Evolutionary conservation across 2,329 filamentous ascomycete species (phyloP).

Genomic region (Penicillium sp.): DNA sequence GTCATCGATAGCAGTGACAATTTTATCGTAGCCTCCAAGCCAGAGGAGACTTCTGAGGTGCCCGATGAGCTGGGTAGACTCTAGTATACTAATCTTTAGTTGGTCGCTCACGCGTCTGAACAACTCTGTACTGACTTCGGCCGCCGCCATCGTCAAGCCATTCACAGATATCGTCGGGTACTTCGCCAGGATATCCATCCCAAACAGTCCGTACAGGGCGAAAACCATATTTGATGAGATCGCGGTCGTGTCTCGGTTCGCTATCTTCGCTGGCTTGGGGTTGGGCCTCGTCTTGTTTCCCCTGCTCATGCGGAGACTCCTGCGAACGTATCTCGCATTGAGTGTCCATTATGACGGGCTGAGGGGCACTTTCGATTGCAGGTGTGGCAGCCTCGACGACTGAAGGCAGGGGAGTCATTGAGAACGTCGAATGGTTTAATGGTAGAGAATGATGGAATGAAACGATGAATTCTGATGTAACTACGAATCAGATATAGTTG

Average conservation of each 20-base stretch:
- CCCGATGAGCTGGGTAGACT: not conserved
- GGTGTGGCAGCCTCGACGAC: not conserved
- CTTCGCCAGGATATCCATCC: not conserved
- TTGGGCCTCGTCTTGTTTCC: not conserved
- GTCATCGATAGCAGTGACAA: not conserved
- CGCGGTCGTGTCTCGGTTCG: not conserved
- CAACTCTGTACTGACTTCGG: not conserved
- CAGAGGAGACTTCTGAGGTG: not conserved
- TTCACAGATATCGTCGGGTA: not conserved
- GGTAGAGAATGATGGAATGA: too few species aligned
- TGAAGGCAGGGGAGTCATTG: too few species aligned
- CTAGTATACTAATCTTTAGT: not conserved
- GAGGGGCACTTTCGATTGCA: not conserved
- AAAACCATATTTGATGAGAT: not conserved
- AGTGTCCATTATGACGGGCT: not conserved
- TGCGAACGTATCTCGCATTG: not conserved
- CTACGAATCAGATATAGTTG: too few species aligned
- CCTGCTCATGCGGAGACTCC: not conserved
- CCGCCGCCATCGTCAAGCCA: not conserved
- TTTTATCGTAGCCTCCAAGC: not conserved
- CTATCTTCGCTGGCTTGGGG: not conserved
- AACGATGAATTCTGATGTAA: too few species aligned
- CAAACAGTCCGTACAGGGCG: not conserved
- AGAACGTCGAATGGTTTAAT: too few species aligned
- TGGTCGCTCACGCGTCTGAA: not conserved